Evolutionary conservation across 2,329 filamentous ascomycete species (phyloP).

Genomic region (Metarhizium guizhouense): DNA sequence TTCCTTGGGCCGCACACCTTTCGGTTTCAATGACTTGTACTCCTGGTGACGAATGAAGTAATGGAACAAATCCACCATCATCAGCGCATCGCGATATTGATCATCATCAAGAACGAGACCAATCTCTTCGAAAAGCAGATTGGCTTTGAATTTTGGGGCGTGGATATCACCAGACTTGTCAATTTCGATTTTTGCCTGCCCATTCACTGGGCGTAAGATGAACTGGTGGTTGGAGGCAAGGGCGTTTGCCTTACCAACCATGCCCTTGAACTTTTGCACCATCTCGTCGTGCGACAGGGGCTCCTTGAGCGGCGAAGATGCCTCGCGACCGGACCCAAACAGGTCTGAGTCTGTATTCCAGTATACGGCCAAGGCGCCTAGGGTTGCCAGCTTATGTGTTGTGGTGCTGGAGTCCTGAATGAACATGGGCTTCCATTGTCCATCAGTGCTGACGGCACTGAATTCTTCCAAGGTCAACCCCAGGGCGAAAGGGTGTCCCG

Average conservation of each 20-base stretch:
- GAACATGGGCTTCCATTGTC: constrained; percentile 90
- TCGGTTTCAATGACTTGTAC: constrained; percentile 87
- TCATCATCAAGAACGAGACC: constrained; percentile 96
- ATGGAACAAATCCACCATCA: constrained; percentile 98
- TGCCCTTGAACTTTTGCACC: constrained; percentile 64
- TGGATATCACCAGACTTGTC: constrained; percentile 82
- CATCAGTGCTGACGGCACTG: constrained; percentile 92
- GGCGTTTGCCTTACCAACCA: constrained; percentile 67
- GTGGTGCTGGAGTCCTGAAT: constrained; percentile 77
- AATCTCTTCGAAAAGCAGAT: constrained; percentile 90
- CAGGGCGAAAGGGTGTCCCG: constrained; percentile 88
- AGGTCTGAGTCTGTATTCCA: constrained; percentile 94
- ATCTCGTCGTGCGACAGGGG: constrained; percentile 65
- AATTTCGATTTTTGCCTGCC: constrained; percentile 87
- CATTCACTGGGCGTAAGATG: constrained; percentile 91
- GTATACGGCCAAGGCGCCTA: constrained; percentile 86
- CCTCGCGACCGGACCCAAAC: constrained; percentile 72
- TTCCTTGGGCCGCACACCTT: constrained; percentile 70
- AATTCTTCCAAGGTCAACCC: constrained; percentile 92
- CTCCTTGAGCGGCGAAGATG: constrained; percentile 35
- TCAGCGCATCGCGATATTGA: constrained; percentile 92
- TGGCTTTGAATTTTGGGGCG: constrained; percentile 80
- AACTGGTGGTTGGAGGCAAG: constrained; percentile 64
- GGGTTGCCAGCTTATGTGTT: constrained; percentile 87
- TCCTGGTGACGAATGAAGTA: constrained; percentile 97